Conservation (phyloP, 2,329 filamentous ascomycete species). For the Fusarium chaquense region DNA sequence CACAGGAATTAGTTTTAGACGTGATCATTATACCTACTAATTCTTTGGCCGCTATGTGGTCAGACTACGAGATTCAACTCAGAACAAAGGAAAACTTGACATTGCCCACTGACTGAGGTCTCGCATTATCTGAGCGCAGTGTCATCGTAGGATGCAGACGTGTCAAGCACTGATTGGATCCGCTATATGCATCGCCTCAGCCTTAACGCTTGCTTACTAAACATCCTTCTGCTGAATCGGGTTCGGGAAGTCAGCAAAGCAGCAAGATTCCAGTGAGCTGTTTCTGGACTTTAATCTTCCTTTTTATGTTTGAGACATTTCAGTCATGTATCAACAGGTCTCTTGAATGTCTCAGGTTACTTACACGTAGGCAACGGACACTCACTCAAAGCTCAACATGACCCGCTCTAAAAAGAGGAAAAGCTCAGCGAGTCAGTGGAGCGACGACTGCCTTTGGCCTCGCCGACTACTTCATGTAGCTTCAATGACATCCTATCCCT, state of each 20-base stretch:
- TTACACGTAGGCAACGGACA: too few relatives aligned
- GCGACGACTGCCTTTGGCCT: not conserved
- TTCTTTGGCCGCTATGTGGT: too few relatives aligned
- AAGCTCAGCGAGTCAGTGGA: not conserved
- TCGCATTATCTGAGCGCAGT: not conserved
- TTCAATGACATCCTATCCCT: not conserved
- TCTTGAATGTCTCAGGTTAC: not conserved
- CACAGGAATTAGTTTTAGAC: too few relatives aligned
- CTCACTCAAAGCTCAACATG: fast-evolving
- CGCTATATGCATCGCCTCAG: not conserved
- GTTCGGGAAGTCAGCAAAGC: fast-evolving
- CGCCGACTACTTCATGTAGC: not conserved
- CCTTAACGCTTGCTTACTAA: not conserved
- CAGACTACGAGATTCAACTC: too few relatives aligned
- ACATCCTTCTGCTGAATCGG: fast-evolving
- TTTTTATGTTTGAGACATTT: too few relatives aligned
- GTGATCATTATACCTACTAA: too few relatives aligned
- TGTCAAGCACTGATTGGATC: not conserved
- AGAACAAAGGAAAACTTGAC: too few relatives aligned
- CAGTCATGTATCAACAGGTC: not conserved
- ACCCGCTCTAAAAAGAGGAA: fast-evolving
- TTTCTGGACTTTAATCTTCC: too few relatives aligned
- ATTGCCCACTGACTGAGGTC: too few relatives aligned
- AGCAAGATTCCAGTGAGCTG: fast-evolving
- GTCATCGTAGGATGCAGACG: not conserved